phyloP scores from a whole-genome alignment of 352 stramenopile species.

The Pythium scleroteichum region DNA sequence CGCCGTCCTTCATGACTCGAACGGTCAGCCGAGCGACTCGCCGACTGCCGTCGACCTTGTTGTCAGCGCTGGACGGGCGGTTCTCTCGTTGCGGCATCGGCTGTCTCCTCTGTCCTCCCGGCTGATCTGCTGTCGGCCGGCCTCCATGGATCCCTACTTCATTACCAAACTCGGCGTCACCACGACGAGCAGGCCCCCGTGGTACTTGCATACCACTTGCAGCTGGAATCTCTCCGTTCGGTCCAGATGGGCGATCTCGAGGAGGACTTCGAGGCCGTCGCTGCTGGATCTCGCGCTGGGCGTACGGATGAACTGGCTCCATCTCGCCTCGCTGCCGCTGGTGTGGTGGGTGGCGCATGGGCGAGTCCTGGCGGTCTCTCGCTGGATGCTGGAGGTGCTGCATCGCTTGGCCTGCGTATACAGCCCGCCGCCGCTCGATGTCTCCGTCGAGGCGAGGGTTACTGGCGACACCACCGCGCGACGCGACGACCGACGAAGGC shows the following conservation, averaged over 20 bases:
- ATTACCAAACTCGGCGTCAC: no score
- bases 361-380: neutral
- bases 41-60: slow-evolving; percentile 11
- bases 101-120: no score
- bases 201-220: no score
- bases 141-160: neutral
- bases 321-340: neutral
- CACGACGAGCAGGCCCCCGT: no score
- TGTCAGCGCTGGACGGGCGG: slow-evolving; percentile 8
- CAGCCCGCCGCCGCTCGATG: neutral
- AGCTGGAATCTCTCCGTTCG: no score
- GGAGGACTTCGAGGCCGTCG: neutral
- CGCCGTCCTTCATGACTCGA: slow-evolving; percentile 46
- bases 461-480: neutral
- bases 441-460: neutral
- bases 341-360: neutral
- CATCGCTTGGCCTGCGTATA: neutral
- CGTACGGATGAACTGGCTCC: neutral
- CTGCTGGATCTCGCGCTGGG: neutral
- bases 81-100: neutral
- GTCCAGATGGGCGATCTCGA: neutral
- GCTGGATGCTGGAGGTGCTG: neutral
- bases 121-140: no score
- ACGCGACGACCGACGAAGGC: neutral
- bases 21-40: slow-evolving; percentile 36